A percentile compares a stretch with the other conserved stretches of the same genome.
Conservation (phyloP, 2,329 filamentous ascomycete genomes). For the Fonsecaea multimorphosa region DNA sequence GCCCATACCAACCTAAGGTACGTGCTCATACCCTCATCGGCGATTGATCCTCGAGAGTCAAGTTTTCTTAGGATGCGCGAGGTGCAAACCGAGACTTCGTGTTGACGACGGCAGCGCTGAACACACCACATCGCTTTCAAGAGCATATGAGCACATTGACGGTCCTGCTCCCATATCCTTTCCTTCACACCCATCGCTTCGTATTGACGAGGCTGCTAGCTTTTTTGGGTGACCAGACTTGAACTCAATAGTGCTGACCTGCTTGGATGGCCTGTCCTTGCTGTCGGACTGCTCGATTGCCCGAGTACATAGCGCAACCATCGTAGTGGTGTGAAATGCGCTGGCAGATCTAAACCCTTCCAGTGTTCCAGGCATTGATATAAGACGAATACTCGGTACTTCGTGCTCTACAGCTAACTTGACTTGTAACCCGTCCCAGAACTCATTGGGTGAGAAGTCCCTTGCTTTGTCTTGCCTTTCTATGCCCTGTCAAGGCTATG, state of each 20-base stretch:
- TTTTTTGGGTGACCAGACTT: background rate
- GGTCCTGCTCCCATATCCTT: background rate
- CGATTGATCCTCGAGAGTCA: too few species aligned
- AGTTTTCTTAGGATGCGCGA: too few species aligned
- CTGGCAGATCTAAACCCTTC: background rate
- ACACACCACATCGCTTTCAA: background rate
- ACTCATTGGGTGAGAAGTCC: background rate
- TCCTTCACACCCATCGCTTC: background rate
- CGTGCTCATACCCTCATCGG: too few species aligned
- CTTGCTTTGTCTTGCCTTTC: background rate
- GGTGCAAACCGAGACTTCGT: background rate
- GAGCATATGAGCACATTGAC: background rate
- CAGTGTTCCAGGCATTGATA: background rate
- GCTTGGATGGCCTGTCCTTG: background rate
- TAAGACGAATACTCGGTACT: background rate
- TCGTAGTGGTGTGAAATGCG: slow-evolving; percentile 8
- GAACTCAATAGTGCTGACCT: slow-evolving; percentile 5
- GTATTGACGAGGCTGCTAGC: background rate
- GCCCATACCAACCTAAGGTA: too few species aligned
- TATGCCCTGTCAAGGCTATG: background rate
- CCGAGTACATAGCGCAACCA: background rate
- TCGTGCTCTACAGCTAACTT: background rate
- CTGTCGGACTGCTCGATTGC: background rate
- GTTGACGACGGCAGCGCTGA: background rate
- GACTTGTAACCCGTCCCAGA: background rate